These are phyloP conservation scores for Fusarium odoratissimum DNA, from an alignment of 2,329 filamentous ascomycete species.

Conservation along the genomic window DNA sequence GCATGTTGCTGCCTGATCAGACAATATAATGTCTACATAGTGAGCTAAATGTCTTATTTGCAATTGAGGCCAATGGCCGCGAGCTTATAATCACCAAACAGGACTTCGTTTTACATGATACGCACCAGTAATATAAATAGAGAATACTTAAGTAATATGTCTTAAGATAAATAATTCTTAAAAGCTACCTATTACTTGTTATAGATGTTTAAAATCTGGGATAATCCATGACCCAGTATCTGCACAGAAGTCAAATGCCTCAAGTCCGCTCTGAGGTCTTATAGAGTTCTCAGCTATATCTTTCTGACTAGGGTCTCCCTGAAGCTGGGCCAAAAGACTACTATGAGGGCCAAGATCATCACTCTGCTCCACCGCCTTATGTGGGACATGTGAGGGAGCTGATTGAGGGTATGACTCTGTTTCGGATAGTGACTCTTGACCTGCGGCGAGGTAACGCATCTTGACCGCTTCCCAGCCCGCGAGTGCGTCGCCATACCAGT, in stretches of 20 bases:
- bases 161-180: no score
- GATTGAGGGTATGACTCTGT: background rate
- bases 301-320: background rate
- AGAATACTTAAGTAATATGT: no score
- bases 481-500: background rate
- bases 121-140: no score
- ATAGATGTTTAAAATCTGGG: background rate
- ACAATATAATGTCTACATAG: no score
- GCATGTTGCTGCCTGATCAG: no score
- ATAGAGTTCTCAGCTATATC: background rate
- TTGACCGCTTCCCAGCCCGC: background rate
- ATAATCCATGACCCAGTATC: background rate
- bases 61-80: no score
- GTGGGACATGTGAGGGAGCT: background rate
- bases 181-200: fast-evolving
- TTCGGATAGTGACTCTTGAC: background rate
- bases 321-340: background rate
- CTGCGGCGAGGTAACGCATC: background rate
- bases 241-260: background rate
- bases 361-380: background rate
- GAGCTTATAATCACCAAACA: no score
- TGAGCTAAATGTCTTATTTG: no score
- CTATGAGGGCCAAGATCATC: background rate
- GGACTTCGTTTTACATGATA: no score
- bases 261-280: background rate